Conservation (phyloP, 805 yeast genomes). For the Wickerhamia fluorescens region DNA sequence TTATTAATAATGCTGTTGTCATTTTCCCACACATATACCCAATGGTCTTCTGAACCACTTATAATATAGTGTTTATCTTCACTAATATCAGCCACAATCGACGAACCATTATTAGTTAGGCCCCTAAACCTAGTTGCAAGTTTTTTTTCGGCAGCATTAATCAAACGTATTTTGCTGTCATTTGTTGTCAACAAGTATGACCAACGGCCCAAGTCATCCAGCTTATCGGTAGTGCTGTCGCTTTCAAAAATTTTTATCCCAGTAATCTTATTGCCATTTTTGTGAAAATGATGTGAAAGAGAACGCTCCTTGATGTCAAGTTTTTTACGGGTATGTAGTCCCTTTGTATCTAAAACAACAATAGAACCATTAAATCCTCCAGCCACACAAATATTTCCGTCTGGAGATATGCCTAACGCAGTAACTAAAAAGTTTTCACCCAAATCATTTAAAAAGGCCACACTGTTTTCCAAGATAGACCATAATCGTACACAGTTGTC, state of each 20-base stretch:
- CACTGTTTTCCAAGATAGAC: constrained; percentile 71
- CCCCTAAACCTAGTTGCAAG: constrained; percentile 71
- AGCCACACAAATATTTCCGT: constrained; percentile 49
- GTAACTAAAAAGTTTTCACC: constrained; percentile 66
- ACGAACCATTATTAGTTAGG: constrained; percentile 59
- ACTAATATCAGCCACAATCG: constrained; percentile 58
- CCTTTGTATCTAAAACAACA: constrained; percentile 54
- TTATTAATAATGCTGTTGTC: constrained; percentile 35
- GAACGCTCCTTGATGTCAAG: constrained; percentile 26
- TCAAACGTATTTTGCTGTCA: constrained; percentile 70
- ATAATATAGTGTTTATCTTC: constrained; percentile 54
- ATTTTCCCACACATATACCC: constrained; percentile 76
- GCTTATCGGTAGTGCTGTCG: constrained; percentile 4
- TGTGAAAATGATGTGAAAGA: constrained; percentile 16
- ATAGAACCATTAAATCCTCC: constrained; percentile 80
- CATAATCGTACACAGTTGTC: constrained; percentile 74
- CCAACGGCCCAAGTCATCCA: constrained; percentile 17
- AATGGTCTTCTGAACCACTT: constrained; percentile 82
- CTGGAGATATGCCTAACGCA: constrained; percentile 65
- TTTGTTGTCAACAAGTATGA: constrained; percentile 60
- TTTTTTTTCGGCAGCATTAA: constrained; percentile 46
- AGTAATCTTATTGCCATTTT: constrained; percentile 50
- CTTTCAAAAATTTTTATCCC: constrained; percentile 54
- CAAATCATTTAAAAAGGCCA: constrained; percentile 43
- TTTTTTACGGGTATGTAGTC: constrained; percentile 38